These are phyloP conservation scores for Elsinoe perseae DNA, from an alignment of 2,329 filamentous ascomycete species.

Conservation along the genomic window DNA sequence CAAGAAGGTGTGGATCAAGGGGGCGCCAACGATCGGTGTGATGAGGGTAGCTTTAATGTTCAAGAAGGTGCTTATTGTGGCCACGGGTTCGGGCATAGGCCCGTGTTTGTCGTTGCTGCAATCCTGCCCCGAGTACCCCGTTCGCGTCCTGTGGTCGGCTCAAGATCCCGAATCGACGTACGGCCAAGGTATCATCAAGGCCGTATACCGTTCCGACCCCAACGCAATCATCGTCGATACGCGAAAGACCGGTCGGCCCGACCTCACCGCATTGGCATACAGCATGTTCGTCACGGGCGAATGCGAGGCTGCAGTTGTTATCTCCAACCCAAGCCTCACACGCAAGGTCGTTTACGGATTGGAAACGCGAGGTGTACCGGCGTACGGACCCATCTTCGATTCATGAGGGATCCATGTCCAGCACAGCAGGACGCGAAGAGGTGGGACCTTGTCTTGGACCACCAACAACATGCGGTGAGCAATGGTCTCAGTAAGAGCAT, in stretches of 20 bases:
- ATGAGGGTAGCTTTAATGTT: constrained; percentile 61
- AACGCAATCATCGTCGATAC: constrained; percentile 63
- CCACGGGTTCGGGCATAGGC: constrained; percentile 66
- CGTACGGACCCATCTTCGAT: constrained; percentile 70
- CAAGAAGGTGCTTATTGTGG: constrained; percentile 56
- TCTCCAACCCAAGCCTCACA: constrained; percentile 62
- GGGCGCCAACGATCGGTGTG: constrained; percentile 59
- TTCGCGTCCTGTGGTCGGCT: constrained; percentile 63
- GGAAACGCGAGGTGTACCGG: constrained; percentile 57
- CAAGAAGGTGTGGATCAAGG: constrained; percentile 58
- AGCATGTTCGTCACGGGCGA: constrained; percentile 39
- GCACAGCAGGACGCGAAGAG: not conserved
- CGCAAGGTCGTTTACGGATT: constrained; percentile 61
- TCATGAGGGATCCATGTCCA: constrained; percentile 34
- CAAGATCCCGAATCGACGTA: constrained; percentile 56
- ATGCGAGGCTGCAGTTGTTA: constrained; percentile 64
- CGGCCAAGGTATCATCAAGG: constrained; percentile 48
- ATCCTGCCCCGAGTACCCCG: constrained; percentile 38
- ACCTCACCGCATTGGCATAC: constrained; percentile 52
- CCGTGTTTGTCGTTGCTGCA: constrained; percentile 58
- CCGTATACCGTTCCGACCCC: constrained; percentile 52
- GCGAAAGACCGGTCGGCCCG: constrained; percentile 49
- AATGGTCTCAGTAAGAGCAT: not conserved
- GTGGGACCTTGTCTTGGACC: not conserved
- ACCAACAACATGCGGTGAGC: not conserved